These are phyloP conservation scores for Orbilia blumenaviensis DNA, from an alignment of 2,329 filamentous ascomycete genomes.

Conservation along the genomic window DNA sequence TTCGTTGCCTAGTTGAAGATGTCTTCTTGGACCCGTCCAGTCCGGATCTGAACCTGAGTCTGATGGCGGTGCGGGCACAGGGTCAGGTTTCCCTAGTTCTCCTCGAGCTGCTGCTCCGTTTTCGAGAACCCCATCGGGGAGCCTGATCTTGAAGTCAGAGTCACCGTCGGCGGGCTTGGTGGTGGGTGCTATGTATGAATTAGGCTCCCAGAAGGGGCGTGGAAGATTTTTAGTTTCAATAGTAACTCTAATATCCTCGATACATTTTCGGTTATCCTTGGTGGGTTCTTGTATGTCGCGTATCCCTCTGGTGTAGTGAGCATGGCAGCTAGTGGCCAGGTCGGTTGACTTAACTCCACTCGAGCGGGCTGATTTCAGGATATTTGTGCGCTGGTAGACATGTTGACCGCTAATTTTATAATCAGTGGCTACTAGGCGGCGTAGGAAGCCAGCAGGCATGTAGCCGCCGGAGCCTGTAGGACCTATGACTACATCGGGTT, in stretches of 20 bases:
- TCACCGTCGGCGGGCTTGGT: neutral
- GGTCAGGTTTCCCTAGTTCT: conserved; percentile 2
- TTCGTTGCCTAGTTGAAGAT: conserved; percentile 22
- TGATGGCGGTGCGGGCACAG: too few relatives aligned
- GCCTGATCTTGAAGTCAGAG: neutral
- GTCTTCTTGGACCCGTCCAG: conserved; percentile 12
- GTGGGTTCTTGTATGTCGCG: neutral
- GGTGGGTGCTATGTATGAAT: conserved; percentile 17
- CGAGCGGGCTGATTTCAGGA: neutral
- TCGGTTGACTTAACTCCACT: neutral
- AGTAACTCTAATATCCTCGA: neutral
- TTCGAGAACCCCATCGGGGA: conserved; percentile 25
- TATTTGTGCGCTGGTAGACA: neutral
- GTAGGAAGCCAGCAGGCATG: neutral
- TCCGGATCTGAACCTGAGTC: neutral
- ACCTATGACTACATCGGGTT: too few relatives aligned
- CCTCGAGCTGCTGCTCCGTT: neutral
- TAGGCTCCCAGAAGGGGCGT: conserved; percentile 43
- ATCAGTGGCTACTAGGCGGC: neutral
- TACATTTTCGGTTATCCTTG: neutral
- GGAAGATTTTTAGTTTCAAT: neutral
- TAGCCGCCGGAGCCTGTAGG: too few relatives aligned
- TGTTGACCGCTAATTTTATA: too few relatives aligned
- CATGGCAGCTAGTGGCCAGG: neutral
- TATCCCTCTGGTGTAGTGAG: neutral